phyloP scores from a whole-genome alignment of 129 eudicot species.

The Arctium minus region DNA sequence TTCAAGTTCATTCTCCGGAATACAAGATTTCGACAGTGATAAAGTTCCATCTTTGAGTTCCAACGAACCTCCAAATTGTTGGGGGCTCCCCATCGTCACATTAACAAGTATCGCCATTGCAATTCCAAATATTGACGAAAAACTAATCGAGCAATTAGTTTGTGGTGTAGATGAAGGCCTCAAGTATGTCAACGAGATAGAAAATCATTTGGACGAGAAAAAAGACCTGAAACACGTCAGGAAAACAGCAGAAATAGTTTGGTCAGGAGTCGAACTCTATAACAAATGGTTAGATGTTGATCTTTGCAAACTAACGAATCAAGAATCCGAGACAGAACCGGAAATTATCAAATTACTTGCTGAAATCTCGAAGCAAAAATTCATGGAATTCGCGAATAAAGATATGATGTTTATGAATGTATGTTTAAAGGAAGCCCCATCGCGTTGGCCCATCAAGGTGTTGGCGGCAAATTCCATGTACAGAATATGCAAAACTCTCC shows the following conservation, averaged over 20 bases:
- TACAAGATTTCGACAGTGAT: constrained; percentile 46
- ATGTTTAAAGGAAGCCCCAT: constrained; percentile 42
- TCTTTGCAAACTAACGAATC: constrained; percentile 34
- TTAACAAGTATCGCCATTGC: constrained; percentile 65
- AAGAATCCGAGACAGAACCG: constrained; percentile 23
- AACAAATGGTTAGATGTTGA: constrained; percentile 67
- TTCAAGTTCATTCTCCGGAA: constrained; percentile 33
- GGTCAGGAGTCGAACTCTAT: constrained; percentile 65
- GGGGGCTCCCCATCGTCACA: constrained; percentile 85
- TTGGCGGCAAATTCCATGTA: constrained; percentile 81
- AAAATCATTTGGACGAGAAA: constrained; percentile 29
- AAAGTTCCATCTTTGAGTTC: constrained; percentile 38
- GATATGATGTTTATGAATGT: constrained; percentile 19
- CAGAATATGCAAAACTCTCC: constrained; percentile 50
- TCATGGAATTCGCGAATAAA: constrained; percentile 35
- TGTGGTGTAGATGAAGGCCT: constrained; percentile 54
- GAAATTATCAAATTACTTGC: constrained; percentile 40
- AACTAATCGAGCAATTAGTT: constrained; percentile 31
- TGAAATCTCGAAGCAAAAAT: constrained; percentile 36
- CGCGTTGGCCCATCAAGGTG: constrained; percentile 53
- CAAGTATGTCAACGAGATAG: constrained; percentile 40
- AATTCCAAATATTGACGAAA: constrained; percentile 30
- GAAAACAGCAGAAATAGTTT: constrained; percentile 64
- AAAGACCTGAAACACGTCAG: constrained; percentile 34
- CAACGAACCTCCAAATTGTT: constrained; percentile 59